Evolutionary conservation across 495 filamentous ascomycete genomes (phyloP).

Genomic region (Platismatia glauca): DNA sequence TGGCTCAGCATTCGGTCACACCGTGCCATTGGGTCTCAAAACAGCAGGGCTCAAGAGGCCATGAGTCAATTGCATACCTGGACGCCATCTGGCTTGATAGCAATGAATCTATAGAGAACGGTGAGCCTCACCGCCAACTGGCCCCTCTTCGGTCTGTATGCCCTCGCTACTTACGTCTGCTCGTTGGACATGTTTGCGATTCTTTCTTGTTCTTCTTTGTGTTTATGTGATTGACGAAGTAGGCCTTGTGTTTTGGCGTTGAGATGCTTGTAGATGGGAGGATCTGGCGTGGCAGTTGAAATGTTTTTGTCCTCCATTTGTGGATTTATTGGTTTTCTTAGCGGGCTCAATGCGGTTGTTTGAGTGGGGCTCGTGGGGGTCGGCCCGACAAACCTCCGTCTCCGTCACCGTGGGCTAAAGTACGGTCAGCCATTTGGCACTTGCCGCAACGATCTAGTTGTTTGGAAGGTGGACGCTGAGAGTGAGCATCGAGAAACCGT

Average conservation of each 20-base stretch:
- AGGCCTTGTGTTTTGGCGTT: slow-evolving; percentile 40
- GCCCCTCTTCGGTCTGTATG: background rate
- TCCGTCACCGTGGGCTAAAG: background rate
- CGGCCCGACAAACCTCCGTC: slow-evolving; percentile 1
- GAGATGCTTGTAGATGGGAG: slow-evolving; percentile 38
- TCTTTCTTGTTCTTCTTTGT: slow-evolving; percentile 30
- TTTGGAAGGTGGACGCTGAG: background rate
- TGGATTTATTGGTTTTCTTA: slow-evolving; percentile 12
- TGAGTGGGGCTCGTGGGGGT: slow-evolving; percentile 11
- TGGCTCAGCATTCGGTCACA: background rate
- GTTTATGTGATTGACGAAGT: slow-evolving; percentile 32
- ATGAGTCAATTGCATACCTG: slow-evolving; percentile 54
- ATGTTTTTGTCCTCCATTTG: slow-evolving; percentile 22
- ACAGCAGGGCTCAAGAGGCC: slow-evolving; percentile 6
- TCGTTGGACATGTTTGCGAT: slow-evolving; percentile 65
- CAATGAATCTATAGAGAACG: slow-evolving; percentile 72
- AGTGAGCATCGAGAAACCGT: no score
- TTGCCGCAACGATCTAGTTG: background rate
- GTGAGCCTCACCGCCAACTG: slow-evolving; percentile 39
- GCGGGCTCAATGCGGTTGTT: slow-evolving; percentile 1
- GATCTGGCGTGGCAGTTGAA: slow-evolving; percentile 29
- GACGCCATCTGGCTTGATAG: slow-evolving; percentile 98
- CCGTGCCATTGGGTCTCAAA: slow-evolving; percentile 25
- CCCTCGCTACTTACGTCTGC: slow-evolving; percentile 69
- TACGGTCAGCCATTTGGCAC: background rate